phyloP scores from a whole-genome alignment of 345 rosid genomes.

The Heritiera littoralis region DNA sequence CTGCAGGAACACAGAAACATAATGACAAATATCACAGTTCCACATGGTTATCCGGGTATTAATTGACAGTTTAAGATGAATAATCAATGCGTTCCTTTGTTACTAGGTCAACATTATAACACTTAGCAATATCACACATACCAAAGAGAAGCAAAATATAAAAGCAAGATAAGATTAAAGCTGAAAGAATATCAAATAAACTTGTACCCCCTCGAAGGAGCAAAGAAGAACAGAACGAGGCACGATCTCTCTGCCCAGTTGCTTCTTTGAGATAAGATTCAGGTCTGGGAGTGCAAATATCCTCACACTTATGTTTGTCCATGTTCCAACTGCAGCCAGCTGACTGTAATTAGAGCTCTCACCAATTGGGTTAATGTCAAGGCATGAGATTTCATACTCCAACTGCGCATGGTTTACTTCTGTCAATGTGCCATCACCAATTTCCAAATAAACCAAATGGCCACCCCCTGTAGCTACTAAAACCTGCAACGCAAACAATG shows the following conservation, averaged over 20 bases:
- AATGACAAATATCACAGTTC: conserved; percentile 3
- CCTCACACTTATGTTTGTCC: conserved; percentile 92
- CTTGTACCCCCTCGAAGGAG: conserved; percentile 92
- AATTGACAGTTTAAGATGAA: conserved; percentile 3
- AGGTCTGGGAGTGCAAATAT: conserved; percentile 79
- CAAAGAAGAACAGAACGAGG: conserved; percentile 93
- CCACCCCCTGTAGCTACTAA: conserved; percentile 96
- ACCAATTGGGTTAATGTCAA: conserved; percentile 88
- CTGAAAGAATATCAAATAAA: background rate
- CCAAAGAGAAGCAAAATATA: background rate
- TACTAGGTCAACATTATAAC: background rate
- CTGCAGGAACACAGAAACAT: background rate
- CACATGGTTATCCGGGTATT: background rate
- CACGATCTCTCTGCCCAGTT: conserved; percentile 91
- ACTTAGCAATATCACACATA: background rate
- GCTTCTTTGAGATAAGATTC: conserved; percentile 79
- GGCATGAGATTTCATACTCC: conserved; percentile 91
- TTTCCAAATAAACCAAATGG: conserved; percentile 85
- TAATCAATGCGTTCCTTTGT: background rate
- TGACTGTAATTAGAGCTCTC: conserved; percentile 73
- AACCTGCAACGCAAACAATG: conserved; percentile 51
- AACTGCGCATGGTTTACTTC: conserved; percentile 69
- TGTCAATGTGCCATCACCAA: conserved; percentile 73
- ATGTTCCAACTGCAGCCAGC: conserved; percentile 97
- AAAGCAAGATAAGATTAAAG: background rate